A percentile compares a stretch with the other conserved stretches of the same genome.
Evolutionary conservation across 1,139 yeast species (phyloP).

Genomic region (Geotrichum cucujoidarum): DNA sequence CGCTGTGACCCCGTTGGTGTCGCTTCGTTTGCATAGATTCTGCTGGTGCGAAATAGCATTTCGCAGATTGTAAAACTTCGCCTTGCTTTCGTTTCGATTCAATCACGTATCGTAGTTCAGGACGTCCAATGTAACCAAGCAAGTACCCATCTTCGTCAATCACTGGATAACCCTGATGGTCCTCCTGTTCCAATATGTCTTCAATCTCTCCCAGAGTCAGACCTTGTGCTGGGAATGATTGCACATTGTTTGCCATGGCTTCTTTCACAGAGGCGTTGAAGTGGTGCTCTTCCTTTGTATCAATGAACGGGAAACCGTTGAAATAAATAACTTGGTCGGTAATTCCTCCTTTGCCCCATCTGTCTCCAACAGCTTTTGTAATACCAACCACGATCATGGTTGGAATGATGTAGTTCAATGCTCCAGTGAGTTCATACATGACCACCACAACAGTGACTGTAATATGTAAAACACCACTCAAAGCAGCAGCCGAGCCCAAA

Average conservation of each 20-base stretch:
- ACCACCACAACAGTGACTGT: conserved; percentile 94
- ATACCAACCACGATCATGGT: conserved; percentile 94
- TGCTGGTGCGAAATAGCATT: conserved; percentile 26
- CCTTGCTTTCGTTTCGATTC: conserved; percentile 22
- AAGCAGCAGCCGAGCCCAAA: conserved; percentile 92
- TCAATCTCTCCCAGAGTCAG: conserved; percentile 35
- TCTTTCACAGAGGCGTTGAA: conserved; percentile 52
- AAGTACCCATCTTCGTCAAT: conserved; percentile 28
- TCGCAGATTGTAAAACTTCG: conserved; percentile 18
- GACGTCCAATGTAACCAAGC: conserved; percentile 37
- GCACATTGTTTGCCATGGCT: conserved; percentile 60
- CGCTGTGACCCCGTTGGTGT: background rate
- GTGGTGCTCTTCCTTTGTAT: conserved; percentile 61
- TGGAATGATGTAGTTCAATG: conserved; percentile 82
- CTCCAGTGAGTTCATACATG: conserved; percentile 97
- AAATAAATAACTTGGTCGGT: conserved; percentile 92
- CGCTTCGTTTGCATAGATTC: conserved; percentile 10
- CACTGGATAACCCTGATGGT: conserved; percentile 44
- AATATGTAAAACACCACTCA: conserved; percentile 89
- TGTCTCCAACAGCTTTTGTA: conserved; percentile 73
- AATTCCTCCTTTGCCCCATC: conserved; percentile 78
- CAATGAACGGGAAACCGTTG: conserved; percentile 84
- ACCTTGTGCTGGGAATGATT: conserved; percentile 45
- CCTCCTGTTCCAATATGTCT: conserved; percentile 39
- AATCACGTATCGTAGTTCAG: conserved; percentile 33